A percentile compares a stretch with the other conserved stretches of the same genome.
Conservation (phyloP, 148 eudicot genomes). For the Oxyria digyna region DNA sequence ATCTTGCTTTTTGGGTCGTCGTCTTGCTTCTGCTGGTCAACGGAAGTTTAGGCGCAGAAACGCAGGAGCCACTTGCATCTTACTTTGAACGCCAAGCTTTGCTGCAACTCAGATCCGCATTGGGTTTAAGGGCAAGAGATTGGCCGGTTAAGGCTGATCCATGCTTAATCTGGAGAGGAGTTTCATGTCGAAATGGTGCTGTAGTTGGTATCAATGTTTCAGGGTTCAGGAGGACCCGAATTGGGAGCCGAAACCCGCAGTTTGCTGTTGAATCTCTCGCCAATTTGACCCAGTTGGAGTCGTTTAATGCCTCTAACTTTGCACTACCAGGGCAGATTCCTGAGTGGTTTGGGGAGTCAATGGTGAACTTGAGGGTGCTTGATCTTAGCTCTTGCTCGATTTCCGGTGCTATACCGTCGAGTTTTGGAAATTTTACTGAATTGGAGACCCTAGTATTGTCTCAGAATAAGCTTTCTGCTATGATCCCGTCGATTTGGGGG, state of each 20-base stretch:
- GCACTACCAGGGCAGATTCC: slow-evolving; percentile 65
- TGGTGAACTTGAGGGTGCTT: slow-evolving; percentile 40
- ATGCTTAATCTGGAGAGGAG: slow-evolving; percentile 59
- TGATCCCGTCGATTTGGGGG: slow-evolving; percentile 51
- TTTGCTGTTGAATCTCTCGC: slow-evolving; percentile 64
- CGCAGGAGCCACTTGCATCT: slow-evolving; percentile 11
- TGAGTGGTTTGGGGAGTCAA: slow-evolving; percentile 51
- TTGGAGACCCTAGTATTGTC: slow-evolving; percentile 38
- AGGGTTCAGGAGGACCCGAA: slow-evolving; percentile 74
- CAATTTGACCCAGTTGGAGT: slow-evolving; percentile 48
- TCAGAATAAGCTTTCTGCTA: slow-evolving; percentile 42
- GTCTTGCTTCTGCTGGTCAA: slow-evolving; percentile 25
- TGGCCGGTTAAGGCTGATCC: slow-evolving; percentile 88
- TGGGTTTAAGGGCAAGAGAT: slow-evolving; percentile 60
- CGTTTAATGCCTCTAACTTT: slow-evolving; percentile 73
- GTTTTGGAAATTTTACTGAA: slow-evolving; percentile 51
- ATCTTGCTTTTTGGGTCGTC: slow-evolving; percentile 1
- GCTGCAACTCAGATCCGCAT: slow-evolving; percentile 63
- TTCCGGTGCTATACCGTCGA: slow-evolving; percentile 47
- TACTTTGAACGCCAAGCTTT: slow-evolving; percentile 31
- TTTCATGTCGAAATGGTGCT: slow-evolving; percentile 54
- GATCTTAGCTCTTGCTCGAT: slow-evolving; percentile 58
- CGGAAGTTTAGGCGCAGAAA: slow-evolving; percentile 30
- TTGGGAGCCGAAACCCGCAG: slow-evolving; percentile 59
- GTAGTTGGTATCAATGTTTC: slow-evolving; percentile 70